Evolutionary conservation across 306 rosid species (phyloP), one percentile per base, ranked within the genome.

Genomic region (Cicer yamashitae): DNA sequence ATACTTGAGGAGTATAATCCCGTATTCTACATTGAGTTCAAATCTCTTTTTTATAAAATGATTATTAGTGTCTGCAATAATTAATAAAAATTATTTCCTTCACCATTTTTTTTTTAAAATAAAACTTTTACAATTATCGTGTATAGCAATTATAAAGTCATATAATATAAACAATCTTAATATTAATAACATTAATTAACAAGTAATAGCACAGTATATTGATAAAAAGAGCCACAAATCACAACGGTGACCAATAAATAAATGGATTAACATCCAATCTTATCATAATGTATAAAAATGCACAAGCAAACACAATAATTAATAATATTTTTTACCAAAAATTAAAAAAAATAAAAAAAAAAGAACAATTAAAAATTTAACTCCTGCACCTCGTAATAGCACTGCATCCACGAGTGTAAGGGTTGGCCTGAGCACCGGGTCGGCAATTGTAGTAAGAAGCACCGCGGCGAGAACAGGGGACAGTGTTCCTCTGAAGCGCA

Each of bases 391-490:
- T 92, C 12, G 98, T 77, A 50, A 96, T 89, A 47, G 96, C 90
- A 18, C 91, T 88, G 92, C 99, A 96, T 20, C 97, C 92, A 75
- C 99, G 98, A 74, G 2, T 66, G 77, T 96, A 96, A 64, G 99
- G 99, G 69, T 96, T 96, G 10, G 98, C 79, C 84, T 89, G 94
- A 75, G 94, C 91, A 0, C 99, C 98, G n/a, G 98, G 81, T 47
- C 75, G 30, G 88, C 99, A 96, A 70, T 96, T 96, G 85, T 96
- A 93, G 82, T 93, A 93, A 20, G 98, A 93, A 0, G 97, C 87
- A 0, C 98, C 98, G 2, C 96, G 98, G 57, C 96, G 91, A 14
- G 99, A 96, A 77, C 99, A 96, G 0, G 99, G 99, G 4, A 96
- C 97, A 7, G 88, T 86, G 92, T 96, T 90, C 94, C 92, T 92